A percentile compares a stretch with the other conserved stretches of the same genome.
phyloP scores from a whole-genome alignment of 2,329 filamentous ascomycete species.

The Chalaropsis thielavioides region DNA sequence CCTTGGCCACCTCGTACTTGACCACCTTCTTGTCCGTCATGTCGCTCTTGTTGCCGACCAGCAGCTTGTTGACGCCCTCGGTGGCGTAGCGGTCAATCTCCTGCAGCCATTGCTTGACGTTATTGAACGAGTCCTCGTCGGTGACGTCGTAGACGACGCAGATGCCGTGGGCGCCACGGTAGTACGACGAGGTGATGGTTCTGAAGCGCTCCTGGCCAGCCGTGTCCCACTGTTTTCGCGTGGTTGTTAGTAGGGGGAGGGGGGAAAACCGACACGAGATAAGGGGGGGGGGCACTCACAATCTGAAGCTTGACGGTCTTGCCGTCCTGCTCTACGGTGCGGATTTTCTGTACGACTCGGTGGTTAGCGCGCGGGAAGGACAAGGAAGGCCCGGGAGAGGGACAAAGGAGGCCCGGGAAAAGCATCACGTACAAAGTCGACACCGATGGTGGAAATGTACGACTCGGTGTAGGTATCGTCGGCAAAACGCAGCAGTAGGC shows the following conservation, averaged over 20 bases:
- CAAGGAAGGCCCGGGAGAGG: neutral
- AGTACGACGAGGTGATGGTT: conserved; percentile 99
- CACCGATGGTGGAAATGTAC: conserved; percentile 99
- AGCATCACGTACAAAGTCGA: conserved; percentile 74
- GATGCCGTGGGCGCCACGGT: conserved; percentile 96
- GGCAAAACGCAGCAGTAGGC: conserved; percentile 90
- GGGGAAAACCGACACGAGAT: neutral
- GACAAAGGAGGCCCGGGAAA: neutral
- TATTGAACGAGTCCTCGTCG: conserved; percentile 99
- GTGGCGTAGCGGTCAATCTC: conserved; percentile 99
- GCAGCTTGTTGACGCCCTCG: conserved; percentile 97
- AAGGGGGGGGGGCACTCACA: conserved; percentile 39
- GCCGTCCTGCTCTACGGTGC: conserved; percentile 96
- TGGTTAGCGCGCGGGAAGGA: conserved; percentile 18
- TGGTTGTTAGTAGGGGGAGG: neutral
- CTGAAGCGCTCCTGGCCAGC: conserved; percentile 98
- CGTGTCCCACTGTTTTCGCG: conserved; percentile 71
- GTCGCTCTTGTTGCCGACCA: conserved; percentile 99
- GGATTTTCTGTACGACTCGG: conserved; percentile 67
- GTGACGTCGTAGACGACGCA: conserved; percentile 99
- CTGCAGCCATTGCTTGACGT: conserved; percentile 99
- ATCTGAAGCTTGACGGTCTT: conserved; percentile 99
- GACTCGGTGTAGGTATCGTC: conserved; percentile 99
- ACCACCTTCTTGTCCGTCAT: conserved; percentile 99
- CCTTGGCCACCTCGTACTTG: conserved; percentile 98